phyloP scores from a whole-genome alignment of 2,329 filamentous ascomycete species.

The Blumeria hordei region DNA sequence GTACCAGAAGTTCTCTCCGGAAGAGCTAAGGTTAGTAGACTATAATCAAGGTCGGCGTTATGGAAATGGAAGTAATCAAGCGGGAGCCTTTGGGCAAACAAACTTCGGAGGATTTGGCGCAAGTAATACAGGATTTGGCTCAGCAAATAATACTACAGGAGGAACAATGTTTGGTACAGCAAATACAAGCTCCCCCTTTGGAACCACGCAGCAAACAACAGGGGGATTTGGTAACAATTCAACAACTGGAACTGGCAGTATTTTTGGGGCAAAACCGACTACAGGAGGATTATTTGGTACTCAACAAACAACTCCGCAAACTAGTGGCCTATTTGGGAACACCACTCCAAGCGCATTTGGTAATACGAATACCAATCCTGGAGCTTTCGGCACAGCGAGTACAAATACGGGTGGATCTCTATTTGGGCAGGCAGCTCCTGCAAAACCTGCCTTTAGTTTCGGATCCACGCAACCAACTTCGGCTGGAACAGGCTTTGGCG shows the following conservation, averaged over 20 bases:
- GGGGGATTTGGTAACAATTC: constrained; percentile 23
- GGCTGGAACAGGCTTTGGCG: constrained; percentile 9
- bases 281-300: constrained; percentile 20
- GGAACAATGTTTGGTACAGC: constrained; percentile 18
- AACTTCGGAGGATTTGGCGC: constrained; percentile 18
- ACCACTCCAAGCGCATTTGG: constrained; percentile 19
- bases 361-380: constrained; percentile 6
- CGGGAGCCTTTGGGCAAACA: constrained; percentile 45
- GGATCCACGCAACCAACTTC: constrained; percentile 6
- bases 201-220: constrained; percentile 18
- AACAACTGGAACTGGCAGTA: constrained; percentile 16
- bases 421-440: constrained; percentile 15
- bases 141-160: constrained; percentile 9
- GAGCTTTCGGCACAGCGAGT: constrained; percentile 12
- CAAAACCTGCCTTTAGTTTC: constrained; percentile 17
- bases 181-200: constrained; percentile 21
- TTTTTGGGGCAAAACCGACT: constrained; percentile 18
- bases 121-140: constrained; percentile 10
- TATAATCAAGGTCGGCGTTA: constrained; percentile 69
- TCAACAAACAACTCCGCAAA: constrained; percentile 9
- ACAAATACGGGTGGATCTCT: constrained; percentile 10
- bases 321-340: constrained; percentile 9
- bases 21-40: constrained; percentile 60
- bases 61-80: constrained; percentile 59
- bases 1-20: constrained; percentile 79